Base-by-base conservation (phyloP, 2,329 filamentous ascomycete species). In the Trichoderma arundinaceum region DNA sequence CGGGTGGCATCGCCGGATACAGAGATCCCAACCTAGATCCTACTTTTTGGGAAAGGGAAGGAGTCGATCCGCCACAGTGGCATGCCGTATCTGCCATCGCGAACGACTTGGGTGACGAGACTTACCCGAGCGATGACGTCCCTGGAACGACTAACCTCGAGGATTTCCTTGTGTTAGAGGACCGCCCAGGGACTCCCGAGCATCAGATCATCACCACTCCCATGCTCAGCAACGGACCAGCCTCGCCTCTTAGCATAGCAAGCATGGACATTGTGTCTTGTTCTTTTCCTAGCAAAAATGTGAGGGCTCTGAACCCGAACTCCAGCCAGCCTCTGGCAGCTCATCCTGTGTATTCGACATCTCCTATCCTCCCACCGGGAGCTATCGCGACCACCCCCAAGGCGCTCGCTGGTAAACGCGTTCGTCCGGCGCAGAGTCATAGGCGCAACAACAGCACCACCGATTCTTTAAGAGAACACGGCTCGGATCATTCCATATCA, bases 361-460 rank as follows among this genome's bases (percentile, higher is more conserved):
- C 82, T 3, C 71, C 82, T 2, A 81, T 83, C 66, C 81, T 79
- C 39, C 77, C 75, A 17, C 72, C 78, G 2, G 84, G 82, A 8
- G 83, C 82, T 4, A 78, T 88, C 52, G 87, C 87, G 5, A 82
- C 82, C 9, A 88, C 86, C 3, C 87, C 87, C 4, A 84, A 83
- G 64, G 78, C 85, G 1, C 76, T 89, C 2, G 80, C 82, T 10
- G 86, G 85, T 64, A 89, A 89, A 73, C 82, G 85, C 15, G 81
- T 86, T 7, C 84, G 87, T 15, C 83, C 87, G 19, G 77, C 78
- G 9, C 83, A 85, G 68, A 76, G 81, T 2, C 93, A 97, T 77
- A 94, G 92, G 76, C 88, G 93, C 22, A 96, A 92, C 73, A 92
- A 90, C 57, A 97, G 94, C 75, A 90, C 95, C 71, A 92, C 91